Conservation (phyloP, 108 stramenopile genomes). For the Stephanodiscus triporus region DNA sequence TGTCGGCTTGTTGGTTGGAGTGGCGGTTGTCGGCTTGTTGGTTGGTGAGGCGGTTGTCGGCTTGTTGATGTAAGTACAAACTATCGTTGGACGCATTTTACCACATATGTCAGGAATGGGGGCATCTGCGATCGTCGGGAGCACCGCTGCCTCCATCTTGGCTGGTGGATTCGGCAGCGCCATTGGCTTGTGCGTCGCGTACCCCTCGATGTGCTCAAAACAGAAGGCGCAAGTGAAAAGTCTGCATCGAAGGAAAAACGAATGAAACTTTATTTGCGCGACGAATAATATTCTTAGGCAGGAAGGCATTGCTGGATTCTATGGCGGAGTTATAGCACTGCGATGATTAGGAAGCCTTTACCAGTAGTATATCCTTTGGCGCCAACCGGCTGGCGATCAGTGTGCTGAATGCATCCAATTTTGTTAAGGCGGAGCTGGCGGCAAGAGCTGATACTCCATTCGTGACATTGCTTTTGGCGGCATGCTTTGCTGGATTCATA, state of each 20-base stretch:
- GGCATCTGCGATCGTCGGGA: conserved; percentile 23
- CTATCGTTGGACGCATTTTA: too few relatives aligned
- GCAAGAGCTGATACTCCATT: not conserved
- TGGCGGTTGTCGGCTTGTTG: too few relatives aligned
- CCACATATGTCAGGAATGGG: too few relatives aligned
- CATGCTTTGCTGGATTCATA: not conserved
- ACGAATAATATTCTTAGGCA: not conserved
- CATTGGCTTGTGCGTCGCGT: conserved; percentile 49
- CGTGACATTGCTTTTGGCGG: not conserved
- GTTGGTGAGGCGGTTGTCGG: too few relatives aligned
- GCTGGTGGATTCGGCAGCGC: conserved; percentile 55
- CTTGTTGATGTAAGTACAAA: too few relatives aligned
- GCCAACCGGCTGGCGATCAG: not conserved
- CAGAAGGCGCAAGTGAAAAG: conserved; percentile 42
- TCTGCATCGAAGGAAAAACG: not conserved
- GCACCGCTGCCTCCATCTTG: conserved; percentile 36
- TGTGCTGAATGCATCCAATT: too few relatives aligned
- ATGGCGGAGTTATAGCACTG: not conserved
- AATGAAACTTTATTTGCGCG: not conserved
- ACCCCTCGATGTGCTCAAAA: conserved; percentile 54
- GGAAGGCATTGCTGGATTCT: conserved; percentile 3
- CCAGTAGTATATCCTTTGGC: not conserved
- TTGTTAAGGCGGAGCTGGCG: not conserved
- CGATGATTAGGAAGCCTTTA: not conserved
- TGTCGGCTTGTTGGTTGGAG: too few relatives aligned